Base-by-base conservation (phyloP, 129 eudicot genomes). In the Rutidosis leptorrhynchoides region DNA sequence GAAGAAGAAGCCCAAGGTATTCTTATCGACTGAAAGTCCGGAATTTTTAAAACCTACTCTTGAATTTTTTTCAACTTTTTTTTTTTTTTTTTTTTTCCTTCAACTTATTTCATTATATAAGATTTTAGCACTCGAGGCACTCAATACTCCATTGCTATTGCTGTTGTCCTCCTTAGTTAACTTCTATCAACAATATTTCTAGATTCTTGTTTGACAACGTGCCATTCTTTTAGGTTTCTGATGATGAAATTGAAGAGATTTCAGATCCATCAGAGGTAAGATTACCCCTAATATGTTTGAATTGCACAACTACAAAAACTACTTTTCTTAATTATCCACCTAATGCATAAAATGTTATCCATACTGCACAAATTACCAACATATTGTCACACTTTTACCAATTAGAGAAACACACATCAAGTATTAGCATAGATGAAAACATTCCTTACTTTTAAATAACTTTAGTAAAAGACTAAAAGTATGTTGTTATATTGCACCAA, bases 241-340 rank as follows among this genome's bases (percentile, higher is more conserved):
- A 87, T 70, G 95, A 84, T 33, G 95, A 87, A 42, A 75, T 87
- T 37, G 90, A 87, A 78, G 95, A 87, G 49, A 81, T 77, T 70
- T 79, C 95, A 74, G 78, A 83, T 77, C 29, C 85, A 65, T 80
- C 85, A 35, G 62, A 79, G 88, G 95, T 84, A 28, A 66, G 81
- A 77, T 69, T 68, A 17, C 23, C 46, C 0, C 33, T 62, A 61
- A 62, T 62, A 27, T 43, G n/a, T 48, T 22, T 52, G 12, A 9
- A 25, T 61, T 72, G 15, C 37, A 51, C 22, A n/a, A 15, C 17
- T 12, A 27, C 16, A 69, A 42, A 61, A 70, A 16, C 65, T 49
- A 19, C 2, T 60, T 30, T 15, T 53, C 6, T 22, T 33, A 42
- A 25, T 64, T 65, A 52, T 65, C 24, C 52, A 14, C 2, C 40